Evolutionary conservation across 768 basidiomycete species (phyloP), one percentile per base, ranked within the genome.

Genomic region (Trametes coccinea): DNA sequence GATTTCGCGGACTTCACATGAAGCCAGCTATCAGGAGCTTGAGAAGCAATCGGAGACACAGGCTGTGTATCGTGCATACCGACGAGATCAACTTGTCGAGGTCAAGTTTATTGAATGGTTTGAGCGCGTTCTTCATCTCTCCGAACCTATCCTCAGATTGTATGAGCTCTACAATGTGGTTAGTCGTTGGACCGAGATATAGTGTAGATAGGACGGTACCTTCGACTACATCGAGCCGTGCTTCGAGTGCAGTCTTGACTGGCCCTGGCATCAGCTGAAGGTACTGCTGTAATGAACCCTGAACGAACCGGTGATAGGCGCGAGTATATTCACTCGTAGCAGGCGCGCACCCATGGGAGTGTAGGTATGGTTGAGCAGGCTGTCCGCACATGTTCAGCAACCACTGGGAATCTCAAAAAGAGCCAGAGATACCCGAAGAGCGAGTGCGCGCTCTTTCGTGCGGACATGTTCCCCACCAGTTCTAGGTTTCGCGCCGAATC

Each of bases 341-440:
- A 95, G 80, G 7, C 96, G 82, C 2, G 86, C 76, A 1, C 89
- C 96, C 94, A 98, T 98, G 0, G 94, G 87, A 0, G 95, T 98
- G 67, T 81, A 91, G 0, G 93, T 94, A 62, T 90, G 80, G 69
- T 98, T 91, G 50, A 93, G 72, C 33, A 84, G 76, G 5, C 92
- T 92, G 66, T 17, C 16, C 41, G 14, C 47, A 30, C 48, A 43
- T 11, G 37, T 46, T 59, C 40, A 60, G 40, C 14, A 16, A 14
- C 9, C 49, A 3, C 16, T 40, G 27, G 27, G 37, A 10, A 16
- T 29, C 37, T 52, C 61, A 17, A 22, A 1, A 22, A 0, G 22
- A 22, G 22, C 1, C 22, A 22, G 1, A 22, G 22, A 22, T 70
- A 92, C 94, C 92, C 88, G 75, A 91, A 91, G 0, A 97, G 76